Conservation (phyloP, 495 filamentous ascomycete genomes). For the Talaromyces trachyspermus region DNA sequence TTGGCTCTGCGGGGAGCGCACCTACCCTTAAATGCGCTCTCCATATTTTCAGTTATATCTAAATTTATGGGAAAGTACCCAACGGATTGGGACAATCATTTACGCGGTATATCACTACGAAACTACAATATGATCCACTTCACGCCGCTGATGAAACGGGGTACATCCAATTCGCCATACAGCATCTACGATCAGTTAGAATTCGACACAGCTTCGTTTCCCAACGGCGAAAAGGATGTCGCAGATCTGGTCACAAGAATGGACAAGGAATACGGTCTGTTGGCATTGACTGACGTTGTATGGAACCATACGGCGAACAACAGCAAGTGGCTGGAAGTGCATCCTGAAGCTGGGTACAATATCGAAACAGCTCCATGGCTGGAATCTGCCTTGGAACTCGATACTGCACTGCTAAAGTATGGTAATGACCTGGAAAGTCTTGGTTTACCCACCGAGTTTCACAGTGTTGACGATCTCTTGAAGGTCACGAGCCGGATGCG, state of each 20-base stretch:
- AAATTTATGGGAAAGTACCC: conserved; percentile 97
- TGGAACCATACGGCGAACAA: conserved; percentile 98
- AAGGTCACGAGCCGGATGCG: conserved; percentile 80
- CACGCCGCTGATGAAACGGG: conserved; percentile 84
- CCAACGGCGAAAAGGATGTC: conserved; percentile 80
- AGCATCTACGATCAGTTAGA: conserved; percentile 86
- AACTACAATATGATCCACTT: conserved; percentile 99
- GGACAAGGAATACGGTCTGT: conserved; percentile 74
- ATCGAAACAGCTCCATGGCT: conserved; percentile 89
- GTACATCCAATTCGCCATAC: conserved; percentile 91
- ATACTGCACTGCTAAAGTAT: conserved; percentile 75
- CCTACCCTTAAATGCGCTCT: conserved; percentile 77
- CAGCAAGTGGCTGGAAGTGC: conserved; percentile 86
- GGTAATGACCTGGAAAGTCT: conserved; percentile 57
- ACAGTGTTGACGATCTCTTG: conserved; percentile 64
- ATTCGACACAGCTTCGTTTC: conserved; percentile 79
- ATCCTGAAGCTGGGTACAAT: conserved; percentile 96
- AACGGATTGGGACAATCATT: conserved; percentile 77
- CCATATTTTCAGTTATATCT: conserved; percentile 88
- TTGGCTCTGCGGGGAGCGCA: conserved; percentile 61
- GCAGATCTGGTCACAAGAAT: conserved; percentile 67
- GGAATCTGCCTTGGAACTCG: conserved; percentile 77
- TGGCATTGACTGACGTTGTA: conserved; percentile 93
- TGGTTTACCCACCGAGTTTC: conserved; percentile 66
- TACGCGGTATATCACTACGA: conserved; percentile 75